Evolutionary conservation across 2,329 filamentous ascomycete species (phyloP).

Genomic region (Drechslerella coelobrocha): DNA sequence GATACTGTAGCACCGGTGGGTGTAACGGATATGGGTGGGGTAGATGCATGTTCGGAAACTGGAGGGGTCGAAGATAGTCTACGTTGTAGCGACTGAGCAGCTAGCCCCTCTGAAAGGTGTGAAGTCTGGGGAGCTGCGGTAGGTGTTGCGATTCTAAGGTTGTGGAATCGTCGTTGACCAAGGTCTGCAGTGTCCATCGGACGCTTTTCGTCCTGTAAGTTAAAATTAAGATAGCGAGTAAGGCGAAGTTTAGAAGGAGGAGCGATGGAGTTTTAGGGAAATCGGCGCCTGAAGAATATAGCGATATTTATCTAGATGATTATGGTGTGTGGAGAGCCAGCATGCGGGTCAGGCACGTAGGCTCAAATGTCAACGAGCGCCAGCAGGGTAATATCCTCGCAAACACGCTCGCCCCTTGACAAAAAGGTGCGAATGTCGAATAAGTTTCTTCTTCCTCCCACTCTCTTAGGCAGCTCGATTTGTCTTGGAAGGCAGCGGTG

Average conservation of each 20-base stretch:
- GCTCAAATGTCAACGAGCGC: too few species aligned
- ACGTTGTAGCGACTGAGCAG: conserved; percentile 46
- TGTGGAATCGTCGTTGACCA: conserved; percentile 43
- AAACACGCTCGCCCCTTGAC: conserved; percentile 21
- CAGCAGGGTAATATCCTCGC: conserved; percentile 23
- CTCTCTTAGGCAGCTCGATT: background rate
- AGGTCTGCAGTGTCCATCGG: conserved; percentile 48
- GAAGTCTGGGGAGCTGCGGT: conserved; percentile 41
- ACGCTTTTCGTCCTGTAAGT: conserved; percentile 42
- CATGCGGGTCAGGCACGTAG: conserved; percentile 25
- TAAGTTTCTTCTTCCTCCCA: conserved; percentile 1
- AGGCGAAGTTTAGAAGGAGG: background rate
- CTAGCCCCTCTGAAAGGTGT: conserved; percentile 39
- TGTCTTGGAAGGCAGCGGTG: background rate
- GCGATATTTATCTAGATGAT: background rate
- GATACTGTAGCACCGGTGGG: conserved; percentile 42
- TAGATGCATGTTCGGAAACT: conserved; percentile 48
- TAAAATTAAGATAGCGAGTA: background rate
- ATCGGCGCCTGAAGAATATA: background rate
- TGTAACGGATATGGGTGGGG: conserved; percentile 45
- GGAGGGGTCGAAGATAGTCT: conserved; percentile 46
- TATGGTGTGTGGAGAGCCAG: background rate
- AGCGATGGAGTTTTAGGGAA: background rate
- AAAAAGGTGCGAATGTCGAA: background rate
- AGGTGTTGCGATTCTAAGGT: conserved; percentile 28